Evolutionary conservation across 768 basidiomycete genomes (phyloP).

Genomic region (Pulveroboletus ravenelii): DNA sequence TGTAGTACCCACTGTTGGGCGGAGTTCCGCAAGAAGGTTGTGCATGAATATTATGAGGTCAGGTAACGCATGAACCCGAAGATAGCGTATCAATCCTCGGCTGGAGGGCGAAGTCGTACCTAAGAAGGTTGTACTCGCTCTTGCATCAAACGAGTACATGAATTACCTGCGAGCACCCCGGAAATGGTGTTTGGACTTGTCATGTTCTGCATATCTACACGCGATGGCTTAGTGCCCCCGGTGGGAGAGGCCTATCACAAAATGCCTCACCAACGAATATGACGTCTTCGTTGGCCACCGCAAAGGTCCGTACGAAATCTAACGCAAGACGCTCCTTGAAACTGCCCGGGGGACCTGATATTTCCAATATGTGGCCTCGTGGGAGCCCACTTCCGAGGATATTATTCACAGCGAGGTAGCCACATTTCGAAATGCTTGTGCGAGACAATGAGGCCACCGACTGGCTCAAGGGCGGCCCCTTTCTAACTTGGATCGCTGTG

Average conservation of each 20-base stretch:
- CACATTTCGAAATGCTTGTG: slow-evolving; percentile 14
- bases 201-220: slow-evolving; percentile 48
- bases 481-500: slow-evolving; percentile 35
- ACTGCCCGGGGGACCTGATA: slow-evolving; percentile 73
- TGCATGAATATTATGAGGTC: slow-evolving; percentile 58
- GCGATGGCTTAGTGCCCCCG: slow-evolving; percentile 4
- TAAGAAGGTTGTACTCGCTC: slow-evolving; percentile 20
- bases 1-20: slow-evolving; percentile 41
- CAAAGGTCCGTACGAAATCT: slow-evolving; percentile 45
- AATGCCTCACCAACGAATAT: slow-evolving; percentile 56
- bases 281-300: slow-evolving; percentile 45
- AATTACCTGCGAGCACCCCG: slow-evolving; percentile 24
- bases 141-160: slow-evolving; percentile 7
- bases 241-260: neutral
- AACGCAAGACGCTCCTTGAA: slow-evolving; percentile 56
- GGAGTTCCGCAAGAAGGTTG: slow-evolving; percentile 45
- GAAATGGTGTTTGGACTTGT: slow-evolving; percentile 35
- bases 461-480: slow-evolving; percentile 42
- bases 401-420: slow-evolving; percentile 48
- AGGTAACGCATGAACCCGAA: slow-evolving; percentile 40
- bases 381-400: slow-evolving; percentile 61
- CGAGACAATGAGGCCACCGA: slow-evolving; percentile 46
- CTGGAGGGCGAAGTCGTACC: slow-evolving; percentile 38
- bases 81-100: slow-evolving; percentile 22
- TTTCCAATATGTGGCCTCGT: slow-evolving; percentile 60